phyloP scores from a whole-genome alignment of 768 basidiomycete species.

The Chalciporus piperatus region DNA sequence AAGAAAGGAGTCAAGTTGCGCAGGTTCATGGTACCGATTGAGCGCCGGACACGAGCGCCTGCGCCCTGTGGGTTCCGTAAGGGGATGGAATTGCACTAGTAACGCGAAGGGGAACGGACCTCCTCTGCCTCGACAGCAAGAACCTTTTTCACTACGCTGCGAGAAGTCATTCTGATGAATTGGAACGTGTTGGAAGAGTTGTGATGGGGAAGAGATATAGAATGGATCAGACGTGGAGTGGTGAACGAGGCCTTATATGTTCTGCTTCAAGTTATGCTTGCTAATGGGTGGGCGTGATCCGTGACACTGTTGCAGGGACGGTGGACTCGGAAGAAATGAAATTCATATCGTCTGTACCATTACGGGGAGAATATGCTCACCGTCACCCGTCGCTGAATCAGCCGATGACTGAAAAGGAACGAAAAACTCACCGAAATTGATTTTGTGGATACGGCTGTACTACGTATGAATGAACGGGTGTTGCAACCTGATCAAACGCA shows the following conservation, averaged over 20 bases:
- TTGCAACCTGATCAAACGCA: too few species aligned
- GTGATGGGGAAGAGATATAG: background rate
- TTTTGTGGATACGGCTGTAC: too few species aligned
- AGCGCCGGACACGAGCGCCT: slow-evolving; percentile 80
- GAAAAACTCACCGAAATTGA: background rate
- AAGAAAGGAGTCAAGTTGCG: slow-evolving; percentile 89
- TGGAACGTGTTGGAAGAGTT: background rate
- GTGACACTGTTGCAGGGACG: too few species aligned
- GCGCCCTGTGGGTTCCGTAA: slow-evolving; percentile 50
- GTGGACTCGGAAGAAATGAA: slow-evolving; percentile 1
- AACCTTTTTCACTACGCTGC: slow-evolving; percentile 73
- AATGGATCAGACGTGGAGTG: background rate
- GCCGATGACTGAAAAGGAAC: background rate
- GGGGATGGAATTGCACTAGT: background rate
- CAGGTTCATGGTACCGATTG: slow-evolving; percentile 73
- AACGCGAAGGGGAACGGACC: slow-evolving; percentile 34
- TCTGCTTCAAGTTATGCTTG: background rate
- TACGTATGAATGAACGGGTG: too few species aligned
- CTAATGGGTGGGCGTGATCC: too few species aligned
- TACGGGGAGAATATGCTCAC: slow-evolving; percentile 12
- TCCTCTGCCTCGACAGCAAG: slow-evolving; percentile 73
- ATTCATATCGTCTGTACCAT: slow-evolving; percentile 5
- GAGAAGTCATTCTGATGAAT: slow-evolving; percentile 42
- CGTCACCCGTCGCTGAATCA: slow-evolving; percentile 7
- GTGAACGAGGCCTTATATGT: slow-evolving; percentile 4